These are phyloP conservation scores for Calonectria montana DNA, from an alignment of 2,329 filamentous ascomycete species.

Conservation along the genomic window DNA sequence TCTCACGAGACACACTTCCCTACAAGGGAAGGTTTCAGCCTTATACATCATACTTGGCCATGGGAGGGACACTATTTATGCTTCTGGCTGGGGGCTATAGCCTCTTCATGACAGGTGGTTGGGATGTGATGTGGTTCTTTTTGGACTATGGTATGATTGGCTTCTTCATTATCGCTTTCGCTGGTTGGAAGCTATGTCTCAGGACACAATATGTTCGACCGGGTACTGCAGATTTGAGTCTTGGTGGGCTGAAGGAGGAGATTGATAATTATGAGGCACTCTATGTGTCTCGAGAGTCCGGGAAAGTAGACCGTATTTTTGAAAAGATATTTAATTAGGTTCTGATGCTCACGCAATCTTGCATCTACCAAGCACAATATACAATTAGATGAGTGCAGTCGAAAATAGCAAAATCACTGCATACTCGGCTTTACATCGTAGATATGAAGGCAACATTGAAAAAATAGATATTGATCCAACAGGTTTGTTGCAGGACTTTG, in stretches of 20 bases:
- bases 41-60: conserved; percentile 28
- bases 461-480: too few relatives aligned
- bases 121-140: conserved; percentile 30
- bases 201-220: conserved; percentile 24
- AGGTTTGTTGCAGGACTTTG: too few relatives aligned
- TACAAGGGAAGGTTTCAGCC: conserved; percentile 28
- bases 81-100: conserved; percentile 24
- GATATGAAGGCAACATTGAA: background rate
- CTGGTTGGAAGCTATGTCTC: conserved; percentile 23
- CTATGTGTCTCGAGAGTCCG: background rate
- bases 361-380: background rate
- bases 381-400: too few relatives aligned
- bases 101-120: conserved; percentile 23
- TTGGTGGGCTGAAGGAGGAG: conserved; percentile 25
- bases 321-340: background rate
- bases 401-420: too few relatives aligned
- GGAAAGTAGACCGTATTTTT: background rate
- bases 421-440: too few relatives aligned
- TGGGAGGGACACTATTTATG: conserved; percentile 26
- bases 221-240: conserved; percentile 28
- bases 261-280: conserved; percentile 33
- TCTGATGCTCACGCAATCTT: background rate
- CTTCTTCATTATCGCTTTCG: conserved; percentile 23
- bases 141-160: conserved; percentile 26
- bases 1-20: conserved; percentile 23